Evolutionary conservation across 331 rosid species (phyloP).

Genomic region (Quercus lobata): DNA sequence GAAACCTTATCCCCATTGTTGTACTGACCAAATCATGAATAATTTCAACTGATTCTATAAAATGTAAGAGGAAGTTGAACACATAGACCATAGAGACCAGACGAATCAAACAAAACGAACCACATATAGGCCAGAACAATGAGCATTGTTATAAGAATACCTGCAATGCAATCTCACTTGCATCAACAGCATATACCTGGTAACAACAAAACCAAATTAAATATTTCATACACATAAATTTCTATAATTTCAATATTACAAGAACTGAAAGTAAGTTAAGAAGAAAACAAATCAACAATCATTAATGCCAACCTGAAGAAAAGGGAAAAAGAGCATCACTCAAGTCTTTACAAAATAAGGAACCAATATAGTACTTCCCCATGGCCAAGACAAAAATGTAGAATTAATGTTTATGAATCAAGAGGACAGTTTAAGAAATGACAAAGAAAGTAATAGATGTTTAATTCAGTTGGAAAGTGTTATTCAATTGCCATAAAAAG

Average conservation of each 20-base stretch:
- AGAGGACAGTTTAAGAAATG: no score
- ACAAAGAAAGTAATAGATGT: no score
- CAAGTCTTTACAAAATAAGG: background rate
- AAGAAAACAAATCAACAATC: background rate
- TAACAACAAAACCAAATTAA: constrained; percentile 12
- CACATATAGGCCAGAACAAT: background rate
- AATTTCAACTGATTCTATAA: background rate
- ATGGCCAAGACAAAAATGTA: background rate
- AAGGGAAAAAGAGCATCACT: no score
- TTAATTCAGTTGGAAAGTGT: no score
- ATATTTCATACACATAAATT: background rate
- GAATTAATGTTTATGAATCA: no score
- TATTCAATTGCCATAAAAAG: no score
- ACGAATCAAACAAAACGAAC: background rate
- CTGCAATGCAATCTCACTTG: constrained; percentile 68
- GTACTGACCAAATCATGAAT: background rate
- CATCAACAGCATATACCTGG: constrained; percentile 78
- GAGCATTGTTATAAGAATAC: constrained; percentile 19
- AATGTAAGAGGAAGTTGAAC: background rate
- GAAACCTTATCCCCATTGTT: background rate
- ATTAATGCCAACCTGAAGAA: no score
- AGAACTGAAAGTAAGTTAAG: background rate
- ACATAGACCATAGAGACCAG: background rate
- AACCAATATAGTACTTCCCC: background rate
- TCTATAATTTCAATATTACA: background rate